Evolutionary conservation across 2,329 filamentous ascomycete species (phyloP), one percentile per base, ranked within the genome.

Genomic region (Stagonosporopsis chrysanthemi): DNA sequence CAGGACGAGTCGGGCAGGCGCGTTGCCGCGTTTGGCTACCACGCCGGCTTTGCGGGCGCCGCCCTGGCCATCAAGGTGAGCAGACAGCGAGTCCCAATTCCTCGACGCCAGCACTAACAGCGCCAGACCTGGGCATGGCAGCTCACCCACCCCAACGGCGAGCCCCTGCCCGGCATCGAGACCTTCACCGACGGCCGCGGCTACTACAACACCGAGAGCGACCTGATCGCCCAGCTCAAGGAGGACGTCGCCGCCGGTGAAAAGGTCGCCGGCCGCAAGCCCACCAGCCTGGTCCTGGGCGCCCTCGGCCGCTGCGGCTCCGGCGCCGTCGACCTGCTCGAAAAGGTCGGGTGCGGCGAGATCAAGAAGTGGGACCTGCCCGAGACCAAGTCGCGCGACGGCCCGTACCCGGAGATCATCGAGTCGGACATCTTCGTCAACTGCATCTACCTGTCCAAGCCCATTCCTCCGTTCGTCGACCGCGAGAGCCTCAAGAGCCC

Each of bases 381-480:
- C 29, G 91, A 97, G 84, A 96, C 92, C 47, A 77, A 74, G 46
- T 60, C 79, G 75, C 78, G 81, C 63, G 75, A 81, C 52, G 91
- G 91, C 1, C 91, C 91, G 9, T 95, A 93, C 78, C 78, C 82
- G 61, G 91, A 95, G 80, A 92, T 96, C 69, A 81, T 88, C 43
- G 85, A 91, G 77, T 84, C 73, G 4, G 78, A 81, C 67, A 77
- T 83, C 62, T 83, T 81, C 65, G 70, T 77, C 57, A 77, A 77
- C 68, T 73, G 75, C 70, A 94, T 97, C 75, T 97, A 97, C 80
- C 87, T 97, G 39, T 86, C 83, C 60, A 82, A 86, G 66, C 86
- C 88, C 74, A 93, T 95, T 65, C 90, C 91, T 24, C 89, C 90
- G 31, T 97, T 97, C 74, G 84, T 96, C 72, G 88, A 90, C 77